Evolutionary conservation across 345 rosid genomes (phyloP).

Genomic region (Pistacia integerrima): DNA sequence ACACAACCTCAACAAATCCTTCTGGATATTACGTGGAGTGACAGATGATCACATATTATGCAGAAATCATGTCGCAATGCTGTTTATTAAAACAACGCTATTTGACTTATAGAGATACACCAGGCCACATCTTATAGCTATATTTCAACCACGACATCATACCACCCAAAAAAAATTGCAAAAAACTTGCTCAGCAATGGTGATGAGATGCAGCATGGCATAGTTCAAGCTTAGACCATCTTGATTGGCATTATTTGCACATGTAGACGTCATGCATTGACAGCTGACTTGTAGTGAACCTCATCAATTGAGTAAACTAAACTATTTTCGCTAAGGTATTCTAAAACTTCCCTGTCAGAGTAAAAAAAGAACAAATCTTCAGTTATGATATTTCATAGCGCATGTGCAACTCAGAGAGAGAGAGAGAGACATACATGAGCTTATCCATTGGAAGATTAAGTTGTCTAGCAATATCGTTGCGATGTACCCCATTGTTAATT

Average conservation of each 20-base stretch:
- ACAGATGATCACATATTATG: neutral
- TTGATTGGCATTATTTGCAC: neutral
- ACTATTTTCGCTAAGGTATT: constrained; percentile 57
- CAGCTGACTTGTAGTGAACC: constrained; percentile 63
- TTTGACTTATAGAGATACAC: neutral
- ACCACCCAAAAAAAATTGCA: neutral
- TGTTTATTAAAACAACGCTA: neutral
- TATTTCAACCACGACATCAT: neutral
- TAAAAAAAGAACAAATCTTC: constrained; percentile 1
- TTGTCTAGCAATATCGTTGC: constrained; percentile 54
- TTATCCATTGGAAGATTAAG: constrained; percentile 57
- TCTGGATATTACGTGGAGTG: neutral
- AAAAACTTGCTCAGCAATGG: neutral
- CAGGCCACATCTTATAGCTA: neutral
- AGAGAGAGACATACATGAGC: constrained; percentile 54
- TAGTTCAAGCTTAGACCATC: neutral
- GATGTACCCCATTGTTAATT: constrained; percentile 63
- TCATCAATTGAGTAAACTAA: constrained; percentile 73
- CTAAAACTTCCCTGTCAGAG: constrained; percentile 66
- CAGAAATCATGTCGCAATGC: neutral
- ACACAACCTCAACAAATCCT: neutral
- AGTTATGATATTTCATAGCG: neutral
- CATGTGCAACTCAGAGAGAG: neutral
- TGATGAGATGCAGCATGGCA: neutral
- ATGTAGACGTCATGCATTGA: constrained; percentile 44